Evolutionary conservation across 768 basidiomycete species (phyloP).

Genomic region (Suillus bovinus): DNA sequence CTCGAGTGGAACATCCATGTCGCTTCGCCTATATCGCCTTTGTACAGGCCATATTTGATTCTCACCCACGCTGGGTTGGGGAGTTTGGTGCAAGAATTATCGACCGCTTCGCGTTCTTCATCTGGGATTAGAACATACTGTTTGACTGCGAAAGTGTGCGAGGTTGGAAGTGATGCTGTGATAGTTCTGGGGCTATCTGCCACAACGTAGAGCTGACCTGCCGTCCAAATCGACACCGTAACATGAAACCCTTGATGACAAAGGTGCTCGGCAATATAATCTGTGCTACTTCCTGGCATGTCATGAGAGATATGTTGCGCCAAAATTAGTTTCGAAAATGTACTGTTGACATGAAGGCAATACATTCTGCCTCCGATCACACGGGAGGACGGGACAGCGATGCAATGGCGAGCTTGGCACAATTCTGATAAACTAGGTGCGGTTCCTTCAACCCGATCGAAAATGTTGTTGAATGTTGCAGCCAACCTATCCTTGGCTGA

Average conservation of each 20-base stretch:
- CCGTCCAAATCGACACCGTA: neutral
- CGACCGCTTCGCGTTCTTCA: neutral
- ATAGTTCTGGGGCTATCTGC: neutral
- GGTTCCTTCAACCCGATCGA: neutral
- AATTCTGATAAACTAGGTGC: neutral
- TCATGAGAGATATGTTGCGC: neutral
- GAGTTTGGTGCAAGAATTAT: neutral
- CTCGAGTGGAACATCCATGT: too few relatives aligned
- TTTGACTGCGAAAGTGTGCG: neutral
- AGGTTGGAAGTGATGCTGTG: neutral
- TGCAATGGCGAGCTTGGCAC: neutral
- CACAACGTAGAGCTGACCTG: neutral
- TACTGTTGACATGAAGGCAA: neutral
- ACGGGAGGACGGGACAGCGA: neutral
- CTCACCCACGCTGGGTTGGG: neutral
- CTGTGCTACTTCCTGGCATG: neutral
- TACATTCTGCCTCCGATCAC: neutral
- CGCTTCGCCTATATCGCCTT: neutral
- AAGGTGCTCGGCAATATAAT: neutral
- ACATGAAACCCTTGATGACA: neutral
- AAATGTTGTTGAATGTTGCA: neutral
- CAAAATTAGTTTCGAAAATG: neutral
- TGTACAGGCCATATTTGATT: neutral
- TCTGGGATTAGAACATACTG: neutral
- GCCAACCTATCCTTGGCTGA: neutral